phyloP scores from a whole-genome alignment of 176 grass and related monocot species.

The Otatea glauca region DNA sequence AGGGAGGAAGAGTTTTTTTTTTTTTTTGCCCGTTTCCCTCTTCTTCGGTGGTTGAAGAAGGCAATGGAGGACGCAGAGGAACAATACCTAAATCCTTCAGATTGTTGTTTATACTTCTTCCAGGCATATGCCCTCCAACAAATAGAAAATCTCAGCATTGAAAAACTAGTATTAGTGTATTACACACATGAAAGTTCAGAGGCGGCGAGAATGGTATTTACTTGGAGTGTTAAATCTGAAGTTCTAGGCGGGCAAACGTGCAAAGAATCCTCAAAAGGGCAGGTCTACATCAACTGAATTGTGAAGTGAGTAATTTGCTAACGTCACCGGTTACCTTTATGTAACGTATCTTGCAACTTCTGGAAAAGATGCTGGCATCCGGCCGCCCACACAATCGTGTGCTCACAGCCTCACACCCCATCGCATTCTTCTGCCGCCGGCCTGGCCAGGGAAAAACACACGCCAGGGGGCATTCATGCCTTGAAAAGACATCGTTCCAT shows the following conservation, averaged over 20 bases:
- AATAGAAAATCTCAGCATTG: not conserved
- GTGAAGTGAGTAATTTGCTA: slow-evolving; percentile 31
- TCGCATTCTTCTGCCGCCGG: not conserved
- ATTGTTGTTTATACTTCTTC: not conserved
- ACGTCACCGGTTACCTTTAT: slow-evolving; percentile 37
- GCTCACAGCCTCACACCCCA: not conserved
- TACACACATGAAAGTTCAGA: not conserved
- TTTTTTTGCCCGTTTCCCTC: not conserved
- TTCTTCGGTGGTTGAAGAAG: slow-evolving; percentile 30
- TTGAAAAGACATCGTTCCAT: slow-evolving; percentile 10
- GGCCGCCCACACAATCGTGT: slow-evolving; percentile 25
- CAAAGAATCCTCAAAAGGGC: not conserved
- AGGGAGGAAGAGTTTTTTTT: not conserved
- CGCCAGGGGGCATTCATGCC: slow-evolving; percentile 45
- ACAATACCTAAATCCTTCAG: not conserved
- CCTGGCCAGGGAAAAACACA: slow-evolving; percentile 26
- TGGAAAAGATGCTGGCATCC: slow-evolving; percentile 56
- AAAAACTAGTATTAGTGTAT: not conserved
- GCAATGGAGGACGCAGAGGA: slow-evolving; percentile 19
- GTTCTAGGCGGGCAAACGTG: not conserved
- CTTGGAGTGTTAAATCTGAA: not conserved
- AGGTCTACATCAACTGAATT: slow-evolving; percentile 35
- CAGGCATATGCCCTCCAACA: slow-evolving; percentile 1
- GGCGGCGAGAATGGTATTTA: not conserved
- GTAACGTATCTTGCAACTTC: slow-evolving; percentile 49